Evolutionary conservation across 768 basidiomycete species (phyloP).

Genomic region (Phylloporus sp.): DNA sequence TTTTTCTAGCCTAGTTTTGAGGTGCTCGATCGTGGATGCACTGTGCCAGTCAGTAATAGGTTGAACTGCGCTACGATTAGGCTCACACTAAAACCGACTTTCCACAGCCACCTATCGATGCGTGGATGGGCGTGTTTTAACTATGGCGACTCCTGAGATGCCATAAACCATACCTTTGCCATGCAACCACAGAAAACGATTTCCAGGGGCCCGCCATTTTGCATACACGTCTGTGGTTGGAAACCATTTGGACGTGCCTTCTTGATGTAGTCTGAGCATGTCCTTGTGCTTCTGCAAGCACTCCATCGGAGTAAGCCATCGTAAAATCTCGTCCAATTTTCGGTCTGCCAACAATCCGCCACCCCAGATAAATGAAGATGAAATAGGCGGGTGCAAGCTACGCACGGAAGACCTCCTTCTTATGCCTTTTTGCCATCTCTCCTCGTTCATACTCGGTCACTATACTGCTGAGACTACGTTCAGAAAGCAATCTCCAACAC

Average conservation of each 20-base stretch:
- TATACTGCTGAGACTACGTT: not conserved
- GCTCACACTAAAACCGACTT: not conserved
- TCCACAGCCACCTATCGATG: not conserved
- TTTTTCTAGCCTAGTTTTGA: not conserved
- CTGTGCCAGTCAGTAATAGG: not conserved
- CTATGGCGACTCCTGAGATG: not conserved
- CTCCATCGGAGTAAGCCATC: slow-evolving; percentile 1
- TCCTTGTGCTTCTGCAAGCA: not conserved
- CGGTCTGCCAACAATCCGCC: not conserved
- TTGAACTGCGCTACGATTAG: not conserved
- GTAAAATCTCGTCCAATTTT: not conserved
- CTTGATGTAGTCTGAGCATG: not conserved
- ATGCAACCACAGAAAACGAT: slow-evolving; percentile 1
- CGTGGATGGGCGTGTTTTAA: not conserved
- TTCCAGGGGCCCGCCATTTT: not conserved
- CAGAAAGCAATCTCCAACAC: not conserved
- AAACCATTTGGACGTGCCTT: slow-evolving; percentile 1
- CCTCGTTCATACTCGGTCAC: not conserved
- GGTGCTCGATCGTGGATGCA: slow-evolving; percentile 4
- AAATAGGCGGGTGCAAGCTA: no score
- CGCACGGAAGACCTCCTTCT: no score
- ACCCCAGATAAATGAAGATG: no score
- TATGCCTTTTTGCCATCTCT: no score
- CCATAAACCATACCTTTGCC: not conserved
- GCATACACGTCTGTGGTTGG: not conserved